Evolutionary conservation across 192 early-diverging fungal genomes (phyloP).

Genomic region (Thamnidium elegans): DNA sequence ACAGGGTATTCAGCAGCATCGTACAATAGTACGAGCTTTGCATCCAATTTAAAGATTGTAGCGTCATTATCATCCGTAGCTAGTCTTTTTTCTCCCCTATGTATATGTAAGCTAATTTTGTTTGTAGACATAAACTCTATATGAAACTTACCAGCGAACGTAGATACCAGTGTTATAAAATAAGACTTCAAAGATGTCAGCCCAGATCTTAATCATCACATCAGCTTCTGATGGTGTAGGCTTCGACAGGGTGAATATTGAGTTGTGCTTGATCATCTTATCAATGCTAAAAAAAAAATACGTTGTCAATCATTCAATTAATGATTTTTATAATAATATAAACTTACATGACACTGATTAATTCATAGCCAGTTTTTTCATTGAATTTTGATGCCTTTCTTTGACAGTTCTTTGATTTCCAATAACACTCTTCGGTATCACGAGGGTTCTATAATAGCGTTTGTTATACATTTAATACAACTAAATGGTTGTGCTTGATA

Average conservation of each 20-base stretch:
- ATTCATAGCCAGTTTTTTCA: neutral
- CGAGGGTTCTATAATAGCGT: neutral
- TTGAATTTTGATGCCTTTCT: neutral
- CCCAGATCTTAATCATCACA: neutral
- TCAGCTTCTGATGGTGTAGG: neutral
- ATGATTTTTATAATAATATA: neutral
- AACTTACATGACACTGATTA: neutral
- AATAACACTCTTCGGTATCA: neutral
- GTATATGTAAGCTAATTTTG: slow-evolving; percentile 9
- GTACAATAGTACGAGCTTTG: neutral
- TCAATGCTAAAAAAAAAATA: neutral
- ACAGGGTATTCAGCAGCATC: neutral
- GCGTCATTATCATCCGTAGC: neutral
- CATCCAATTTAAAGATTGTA: neutral
- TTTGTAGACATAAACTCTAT: neutral
- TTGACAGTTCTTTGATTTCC: neutral
- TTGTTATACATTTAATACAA: neutral
- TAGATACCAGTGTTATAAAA: neutral
- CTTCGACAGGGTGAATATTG: neutral
- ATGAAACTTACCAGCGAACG: slow-evolving; percentile 4
- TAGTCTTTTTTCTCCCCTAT: slow-evolving; percentile 1
- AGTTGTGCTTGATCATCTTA: neutral
- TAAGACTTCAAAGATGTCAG: neutral
- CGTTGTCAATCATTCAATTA: slow-evolving; percentile 4
- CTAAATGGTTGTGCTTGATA: neutral